Conservation (phyloP, 1,284 basidiomycete genomes). For the Amylostereum chailletii region DNA sequence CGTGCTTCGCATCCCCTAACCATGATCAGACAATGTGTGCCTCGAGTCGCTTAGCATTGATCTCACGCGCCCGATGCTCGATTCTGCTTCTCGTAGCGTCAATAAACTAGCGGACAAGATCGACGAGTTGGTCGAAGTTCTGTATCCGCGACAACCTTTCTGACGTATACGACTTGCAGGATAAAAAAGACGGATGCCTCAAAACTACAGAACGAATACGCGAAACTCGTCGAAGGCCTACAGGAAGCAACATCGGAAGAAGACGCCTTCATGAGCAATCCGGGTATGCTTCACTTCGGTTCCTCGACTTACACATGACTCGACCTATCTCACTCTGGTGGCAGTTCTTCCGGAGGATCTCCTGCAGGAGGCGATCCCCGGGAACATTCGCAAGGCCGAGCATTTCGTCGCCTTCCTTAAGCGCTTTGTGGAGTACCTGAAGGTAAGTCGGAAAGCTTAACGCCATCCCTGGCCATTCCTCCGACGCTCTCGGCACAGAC, state of each 20-base stretch:
- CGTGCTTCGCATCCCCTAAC: not conserved
- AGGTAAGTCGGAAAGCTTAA: constrained; percentile 40
- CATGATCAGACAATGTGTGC: constrained; percentile 84
- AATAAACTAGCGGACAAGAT: constrained; percentile 86
- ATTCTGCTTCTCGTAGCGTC: constrained; percentile 89
- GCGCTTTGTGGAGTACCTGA: constrained; percentile 97
- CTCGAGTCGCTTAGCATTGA: constrained; percentile 98
- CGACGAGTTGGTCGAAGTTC: constrained; percentile 61
- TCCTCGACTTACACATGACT: not conserved
- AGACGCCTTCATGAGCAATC: constrained; percentile 86
- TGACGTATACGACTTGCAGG: constrained; percentile 30
- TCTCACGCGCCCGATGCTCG: constrained; percentile 96
- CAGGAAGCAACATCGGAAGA: constrained; percentile 70
- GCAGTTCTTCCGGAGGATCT: constrained; percentile 91
- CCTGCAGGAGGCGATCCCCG: constrained; percentile 91
- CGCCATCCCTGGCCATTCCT: constrained; percentile 6
- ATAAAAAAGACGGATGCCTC: constrained; percentile 91
- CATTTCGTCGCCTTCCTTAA: constrained; percentile 99
- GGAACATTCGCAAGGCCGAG: constrained; percentile 97
- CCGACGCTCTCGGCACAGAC: constrained; percentile 45
- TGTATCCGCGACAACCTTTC: not conserved
- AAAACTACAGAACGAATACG: constrained; percentile 95
- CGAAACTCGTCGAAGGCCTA: constrained; percentile 93
- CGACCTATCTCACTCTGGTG: constrained; percentile 4
- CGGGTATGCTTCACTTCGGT: constrained; percentile 39